Evolutionary conservation across 1,284 basidiomycete species (phyloP), one percentile per base, ranked within the genome.

Genomic region (Leccinum huronense): DNA sequence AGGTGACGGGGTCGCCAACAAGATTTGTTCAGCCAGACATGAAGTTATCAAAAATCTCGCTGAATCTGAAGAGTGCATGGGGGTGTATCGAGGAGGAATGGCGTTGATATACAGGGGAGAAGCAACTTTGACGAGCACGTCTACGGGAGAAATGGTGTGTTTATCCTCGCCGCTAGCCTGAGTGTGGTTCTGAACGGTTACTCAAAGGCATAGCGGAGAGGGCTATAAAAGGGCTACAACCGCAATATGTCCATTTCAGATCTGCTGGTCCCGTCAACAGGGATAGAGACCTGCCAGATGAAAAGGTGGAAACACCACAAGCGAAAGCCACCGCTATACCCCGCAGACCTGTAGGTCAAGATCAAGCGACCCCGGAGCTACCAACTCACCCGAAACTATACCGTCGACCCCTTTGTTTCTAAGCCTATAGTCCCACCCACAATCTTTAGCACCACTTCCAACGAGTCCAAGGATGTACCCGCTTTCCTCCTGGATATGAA

Each of bases 141-240:
- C 23, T 27, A 27, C 23, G 23, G 23, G 23, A 27, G 72, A 99
- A 99, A 80, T 97, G 94, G 93, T 71, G 92, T 98, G 61, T 83
- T 95, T 61, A 83, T 92, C 16, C 86, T 99, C 34, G 90, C 88
- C 3, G 85, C 97, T 69, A 27, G 23, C 23, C 23, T 27, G 23
- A 94, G 91, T 68, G 90, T 99, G 67, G 87, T 91, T 66, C 82
- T 99, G 67, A 99, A 99, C 71, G 95, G 95, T 1, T 98, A 95
- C 84, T 99, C 67, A 97, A 95, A 77, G 89, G 90, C 8, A 88
- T 90, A 51, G 86, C 86, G 0, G 77, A 81, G 34, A 76, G 79
- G 55, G 73, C 76, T 19, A 79, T 82, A 65, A 78, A 74, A 57
- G 73, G 79, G 13, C 61, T 79, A 11, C 75, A 83, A 72, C 74